Conservation (phyloP, 2,329 filamentous ascomycete species). For the Aspergillus carbonarius region DNA sequence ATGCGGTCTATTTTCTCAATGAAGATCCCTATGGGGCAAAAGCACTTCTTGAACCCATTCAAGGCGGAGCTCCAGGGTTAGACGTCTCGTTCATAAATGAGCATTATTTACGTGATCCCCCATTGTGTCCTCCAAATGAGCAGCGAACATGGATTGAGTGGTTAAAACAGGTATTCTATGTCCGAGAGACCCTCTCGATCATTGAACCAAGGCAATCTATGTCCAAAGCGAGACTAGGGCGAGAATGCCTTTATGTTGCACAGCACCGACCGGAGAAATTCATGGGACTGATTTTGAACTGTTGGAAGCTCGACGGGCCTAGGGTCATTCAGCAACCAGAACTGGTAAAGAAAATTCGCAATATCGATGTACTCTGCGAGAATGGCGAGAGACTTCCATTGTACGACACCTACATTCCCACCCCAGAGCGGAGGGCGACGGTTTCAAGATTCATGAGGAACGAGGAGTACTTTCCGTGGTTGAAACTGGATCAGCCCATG, state of each 20-base stretch:
- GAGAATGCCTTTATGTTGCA: slow-evolving; percentile 8
- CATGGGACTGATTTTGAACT: slow-evolving; percentile 3
- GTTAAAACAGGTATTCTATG: slow-evolving; percentile 2
- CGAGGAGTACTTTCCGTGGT: slow-evolving; percentile 11
- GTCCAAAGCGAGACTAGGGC: neutral
- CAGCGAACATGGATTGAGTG: slow-evolving; percentile 6
- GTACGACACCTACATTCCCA: slow-evolving; percentile 3
- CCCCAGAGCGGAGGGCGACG: neutral
- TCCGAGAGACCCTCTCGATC: slow-evolving; percentile 5
- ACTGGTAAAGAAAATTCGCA: neutral
- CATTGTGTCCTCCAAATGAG: slow-evolving; percentile 1
- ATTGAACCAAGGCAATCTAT: neutral
- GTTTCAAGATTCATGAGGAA: slow-evolving; percentile 3
- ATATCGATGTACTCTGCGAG: slow-evolving; percentile 8
- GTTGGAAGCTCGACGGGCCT: neutral
- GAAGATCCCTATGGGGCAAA: slow-evolving; percentile 6
- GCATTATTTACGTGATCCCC: neutral
- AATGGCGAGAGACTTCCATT: slow-evolving; percentile 4
- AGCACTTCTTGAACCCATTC: slow-evolving; percentile 2
- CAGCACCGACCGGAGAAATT: slow-evolving; percentile 5
- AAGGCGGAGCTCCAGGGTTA: neutral
- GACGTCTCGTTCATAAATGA: slow-evolving; percentile 5
- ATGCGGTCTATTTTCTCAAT: slow-evolving; percentile 7
- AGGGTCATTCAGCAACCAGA: neutral
- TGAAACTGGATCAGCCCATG: neutral